phyloP scores from a whole-genome alignment of 306 rosid genomes.

The Cucumis melo region DNA sequence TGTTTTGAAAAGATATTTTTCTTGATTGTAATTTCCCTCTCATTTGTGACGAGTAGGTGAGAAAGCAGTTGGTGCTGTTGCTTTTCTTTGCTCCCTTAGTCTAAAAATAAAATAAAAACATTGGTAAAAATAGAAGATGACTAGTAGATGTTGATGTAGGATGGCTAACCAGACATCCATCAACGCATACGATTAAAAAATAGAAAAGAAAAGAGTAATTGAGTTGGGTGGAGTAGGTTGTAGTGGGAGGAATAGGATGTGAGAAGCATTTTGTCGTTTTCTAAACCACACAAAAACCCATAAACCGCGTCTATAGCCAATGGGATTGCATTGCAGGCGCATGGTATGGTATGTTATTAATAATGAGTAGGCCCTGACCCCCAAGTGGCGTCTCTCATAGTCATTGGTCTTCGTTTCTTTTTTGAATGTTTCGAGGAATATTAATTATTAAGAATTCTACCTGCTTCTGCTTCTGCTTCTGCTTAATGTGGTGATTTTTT shows the following conservation, averaged over 20 bases:
- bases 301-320: background rate
- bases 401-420: background rate
- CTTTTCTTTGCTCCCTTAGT: too few species aligned
- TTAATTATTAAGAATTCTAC: background rate
- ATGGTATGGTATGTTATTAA: background rate
- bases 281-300: background rate
- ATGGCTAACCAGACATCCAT: background rate
- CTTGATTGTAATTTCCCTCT: too few species aligned
- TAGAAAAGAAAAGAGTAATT: background rate
- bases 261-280: background rate
- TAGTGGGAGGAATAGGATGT: background rate
- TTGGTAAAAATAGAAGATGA: background rate
- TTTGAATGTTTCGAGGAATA: background rate
- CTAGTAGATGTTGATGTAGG: background rate
- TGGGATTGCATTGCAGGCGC: background rate
- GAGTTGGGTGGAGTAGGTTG: background rate
- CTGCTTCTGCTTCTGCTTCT: background rate
- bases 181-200: background rate
- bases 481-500: background rate
- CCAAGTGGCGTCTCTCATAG: background rate
- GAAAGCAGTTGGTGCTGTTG: too few species aligned
- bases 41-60: too few species aligned
- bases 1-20: too few species aligned
- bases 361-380: background rate
- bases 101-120: too few species aligned